Evolutionary conservation across 495 filamentous ascomycete genomes (phyloP).

Genomic region (Penicillium turbatum): DNA sequence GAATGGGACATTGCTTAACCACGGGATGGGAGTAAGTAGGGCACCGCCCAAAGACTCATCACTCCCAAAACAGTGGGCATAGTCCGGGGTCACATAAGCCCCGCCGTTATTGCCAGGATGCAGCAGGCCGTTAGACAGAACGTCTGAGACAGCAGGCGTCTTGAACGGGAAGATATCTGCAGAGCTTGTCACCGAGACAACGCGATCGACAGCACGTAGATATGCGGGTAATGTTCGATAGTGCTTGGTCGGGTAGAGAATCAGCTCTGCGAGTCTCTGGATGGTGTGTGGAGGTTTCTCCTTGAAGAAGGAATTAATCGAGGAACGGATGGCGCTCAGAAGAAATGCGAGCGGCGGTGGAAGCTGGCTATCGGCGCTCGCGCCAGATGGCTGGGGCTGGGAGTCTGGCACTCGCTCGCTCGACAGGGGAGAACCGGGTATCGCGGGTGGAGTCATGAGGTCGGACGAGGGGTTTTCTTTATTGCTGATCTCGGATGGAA

Average conservation of each 20-base stretch:
- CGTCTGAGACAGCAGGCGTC: constrained; percentile 46
- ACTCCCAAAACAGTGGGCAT: constrained; percentile 54
- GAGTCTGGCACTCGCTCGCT: constrained; percentile 45
- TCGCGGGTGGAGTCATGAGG: constrained; percentile 32
- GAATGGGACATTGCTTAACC: constrained; percentile 54
- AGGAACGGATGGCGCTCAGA: constrained; percentile 60
- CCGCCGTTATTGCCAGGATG: constrained; percentile 31
- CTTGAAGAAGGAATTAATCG: constrained; percentile 64
- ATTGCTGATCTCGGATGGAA: constrained; percentile 38
- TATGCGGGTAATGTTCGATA: constrained; percentile 79
- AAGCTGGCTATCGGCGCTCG: constrained; percentile 45
- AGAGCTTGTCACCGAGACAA: constrained; percentile 84
- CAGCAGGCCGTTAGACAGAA: constrained; percentile 41
- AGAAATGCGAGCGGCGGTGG: constrained; percentile 61
- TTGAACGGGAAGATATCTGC: constrained; percentile 79
- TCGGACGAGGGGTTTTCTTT: constrained; percentile 51
- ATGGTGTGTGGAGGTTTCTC: constrained; percentile 83
- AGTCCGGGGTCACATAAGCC: constrained; percentile 23
- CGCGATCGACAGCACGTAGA: constrained; percentile 85
- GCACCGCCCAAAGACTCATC: constrained; percentile 91
- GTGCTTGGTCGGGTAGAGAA: constrained; percentile 69
- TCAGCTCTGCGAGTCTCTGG: constrained; percentile 89
- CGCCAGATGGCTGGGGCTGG: constrained; percentile 40
- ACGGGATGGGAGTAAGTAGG: constrained; percentile 88
- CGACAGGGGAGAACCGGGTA: constrained; percentile 30